Evolutionary conservation across 768 basidiomycete species (phyloP).

Genomic region (Sporobolomyces phaffii): DNA sequence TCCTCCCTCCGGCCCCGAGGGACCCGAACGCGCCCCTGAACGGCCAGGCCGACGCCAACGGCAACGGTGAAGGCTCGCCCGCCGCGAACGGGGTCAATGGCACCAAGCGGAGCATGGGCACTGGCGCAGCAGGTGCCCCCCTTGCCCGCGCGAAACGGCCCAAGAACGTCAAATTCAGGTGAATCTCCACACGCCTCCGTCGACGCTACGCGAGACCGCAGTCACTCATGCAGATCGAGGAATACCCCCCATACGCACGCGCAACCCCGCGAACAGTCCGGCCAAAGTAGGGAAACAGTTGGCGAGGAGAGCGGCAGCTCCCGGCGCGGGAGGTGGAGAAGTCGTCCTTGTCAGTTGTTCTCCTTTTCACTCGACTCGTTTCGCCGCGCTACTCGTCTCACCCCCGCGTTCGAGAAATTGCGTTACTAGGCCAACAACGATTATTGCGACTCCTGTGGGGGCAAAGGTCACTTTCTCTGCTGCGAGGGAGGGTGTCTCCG

Average conservation of each 20-base stretch:
- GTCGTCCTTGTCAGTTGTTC: conserved; percentile 4
- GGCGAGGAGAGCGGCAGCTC: conserved; percentile 8
- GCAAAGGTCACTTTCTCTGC: conserved; percentile 74
- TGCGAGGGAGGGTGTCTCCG: conserved; percentile 88
- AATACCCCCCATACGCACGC: too few relatives aligned
- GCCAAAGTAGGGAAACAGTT: conserved; percentile 31
- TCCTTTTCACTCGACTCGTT: too few relatives aligned
- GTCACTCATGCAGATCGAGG: too few relatives aligned
- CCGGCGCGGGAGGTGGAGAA: neutral
- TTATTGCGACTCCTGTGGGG: conserved; percentile 50
- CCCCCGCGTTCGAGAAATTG: too few relatives aligned
- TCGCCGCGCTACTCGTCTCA: too few relatives aligned
- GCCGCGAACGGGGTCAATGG: neutral
- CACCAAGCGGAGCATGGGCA: conserved; percentile 14
- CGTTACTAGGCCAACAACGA: conserved; percentile 53
- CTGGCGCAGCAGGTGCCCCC: conserved; percentile 14
- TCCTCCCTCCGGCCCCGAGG: conserved; percentile 20
- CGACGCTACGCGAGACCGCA: too few relatives aligned
- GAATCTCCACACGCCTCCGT: neutral
- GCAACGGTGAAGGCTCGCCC: too few relatives aligned
- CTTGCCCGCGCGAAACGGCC: conserved; percentile 39
- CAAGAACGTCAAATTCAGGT: conserved; percentile 40
- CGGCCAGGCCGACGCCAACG: too few relatives aligned
- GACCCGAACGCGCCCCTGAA: conserved; percentile 6
- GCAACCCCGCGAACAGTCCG: conserved; percentile 13